These are phyloP conservation scores for Acacia confusa DNA, from an alignment of 306 rosid species.

Conservation along the genomic window DNA sequence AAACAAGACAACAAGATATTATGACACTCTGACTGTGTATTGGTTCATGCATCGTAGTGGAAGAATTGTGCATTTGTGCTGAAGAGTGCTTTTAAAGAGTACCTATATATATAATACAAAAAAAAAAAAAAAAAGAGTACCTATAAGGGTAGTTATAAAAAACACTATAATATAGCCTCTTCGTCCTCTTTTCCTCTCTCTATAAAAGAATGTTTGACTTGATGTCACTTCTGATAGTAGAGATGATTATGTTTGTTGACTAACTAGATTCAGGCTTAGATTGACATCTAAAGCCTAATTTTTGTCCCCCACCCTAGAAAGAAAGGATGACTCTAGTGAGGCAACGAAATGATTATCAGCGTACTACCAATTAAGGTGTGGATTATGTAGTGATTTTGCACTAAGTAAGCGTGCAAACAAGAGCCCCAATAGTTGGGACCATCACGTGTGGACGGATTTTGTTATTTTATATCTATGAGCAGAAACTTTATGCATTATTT, in stretches of 20 bases:
- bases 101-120: too few species aligned
- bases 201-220: neutral
- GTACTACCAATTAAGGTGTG: neutral
- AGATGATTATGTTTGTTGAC: slow-evolving; percentile 1
- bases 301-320: slow-evolving; percentile 29
- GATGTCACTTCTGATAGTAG: neutral
- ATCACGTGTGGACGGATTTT: slow-evolving; percentile 31
- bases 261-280: slow-evolving; percentile 14
- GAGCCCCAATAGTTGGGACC: slow-evolving; percentile 29
- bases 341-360: neutral
- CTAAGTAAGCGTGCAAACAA: slow-evolving; percentile 34
- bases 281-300: slow-evolving; percentile 28
- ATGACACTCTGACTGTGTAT: neutral
- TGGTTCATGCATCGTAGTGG: neutral
- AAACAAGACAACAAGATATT: neutral
- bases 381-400: slow-evolving; percentile 37
- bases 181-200: neutral
- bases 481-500: neutral
- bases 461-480: neutral
- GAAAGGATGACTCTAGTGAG: neutral
- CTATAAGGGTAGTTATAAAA: neutral
- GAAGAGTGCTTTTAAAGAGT: neutral
- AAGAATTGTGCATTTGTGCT: neutral
- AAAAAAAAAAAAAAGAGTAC: too few species aligned
- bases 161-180: neutral